phyloP scores from a whole-genome alignment of 1,139 yeast species.

The Debaryomycetaceae sp. region DNA sequence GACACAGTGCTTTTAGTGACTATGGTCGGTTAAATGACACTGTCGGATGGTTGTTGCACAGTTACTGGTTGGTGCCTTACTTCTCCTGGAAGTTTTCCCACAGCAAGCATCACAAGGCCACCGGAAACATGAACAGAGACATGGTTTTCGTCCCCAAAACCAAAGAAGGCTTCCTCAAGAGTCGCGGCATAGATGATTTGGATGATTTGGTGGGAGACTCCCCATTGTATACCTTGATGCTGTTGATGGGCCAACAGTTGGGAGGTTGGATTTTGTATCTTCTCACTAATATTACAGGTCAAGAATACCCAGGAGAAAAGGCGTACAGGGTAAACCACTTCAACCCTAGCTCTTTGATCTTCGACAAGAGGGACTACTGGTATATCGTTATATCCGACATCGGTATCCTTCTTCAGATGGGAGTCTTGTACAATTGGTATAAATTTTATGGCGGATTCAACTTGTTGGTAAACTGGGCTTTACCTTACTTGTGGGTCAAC shows the following conservation, averaged over 20 bases:
- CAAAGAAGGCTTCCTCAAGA: conserved; percentile 39
- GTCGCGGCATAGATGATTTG: conserved; percentile 24
- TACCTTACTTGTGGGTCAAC: conserved; percentile 57
- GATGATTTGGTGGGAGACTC: conserved; percentile 53
- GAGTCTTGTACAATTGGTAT: conserved; percentile 48
- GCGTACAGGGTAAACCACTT: conserved; percentile 41
- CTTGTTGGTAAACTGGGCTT: conserved; percentile 47
- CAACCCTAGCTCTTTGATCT: conserved; percentile 51
- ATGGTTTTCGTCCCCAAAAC: conserved; percentile 60
- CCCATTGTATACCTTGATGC: conserved; percentile 46
- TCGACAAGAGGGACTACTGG: conserved; percentile 56
- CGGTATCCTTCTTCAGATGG: conserved; percentile 42
- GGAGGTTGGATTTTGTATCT: conserved; percentile 53
- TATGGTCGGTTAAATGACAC: conserved; percentile 53
- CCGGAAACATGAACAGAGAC: conserved; percentile 59
- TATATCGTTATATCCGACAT: conserved; percentile 50
- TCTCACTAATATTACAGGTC: conserved; percentile 53
- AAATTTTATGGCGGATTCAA: conserved; percentile 45
- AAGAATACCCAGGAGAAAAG: conserved; percentile 35
- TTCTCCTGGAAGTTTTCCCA: conserved; percentile 62
- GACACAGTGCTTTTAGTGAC: conserved; percentile 60
- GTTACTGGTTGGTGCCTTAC: conserved; percentile 56
- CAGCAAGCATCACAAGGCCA: conserved; percentile 62
- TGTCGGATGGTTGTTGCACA: conserved; percentile 60
- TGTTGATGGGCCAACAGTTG: conserved; percentile 48